Percentiles rank a stretch among this genome's conserved stretches.
Conservation (phyloP, 2,329 filamentous ascomycete genomes). For the Sporothrix luriei region DNA sequence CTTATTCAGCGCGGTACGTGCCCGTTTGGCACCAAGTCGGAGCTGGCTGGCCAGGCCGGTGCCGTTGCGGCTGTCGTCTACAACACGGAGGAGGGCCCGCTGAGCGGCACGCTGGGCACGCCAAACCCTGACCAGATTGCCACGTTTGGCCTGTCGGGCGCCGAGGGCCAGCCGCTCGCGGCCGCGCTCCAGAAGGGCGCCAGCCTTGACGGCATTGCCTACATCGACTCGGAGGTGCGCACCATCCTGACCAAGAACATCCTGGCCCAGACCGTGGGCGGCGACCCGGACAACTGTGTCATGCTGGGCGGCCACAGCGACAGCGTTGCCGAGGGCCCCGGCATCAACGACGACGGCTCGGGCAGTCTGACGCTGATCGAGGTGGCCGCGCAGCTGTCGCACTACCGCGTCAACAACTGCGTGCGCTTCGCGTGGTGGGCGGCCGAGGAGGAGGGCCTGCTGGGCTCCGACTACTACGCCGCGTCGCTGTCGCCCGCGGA, state of each 20-base stretch:
- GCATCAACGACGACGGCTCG: slow-evolving; percentile 78
- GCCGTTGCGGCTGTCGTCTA: slow-evolving; percentile 73
- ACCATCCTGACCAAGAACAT: slow-evolving; percentile 61
- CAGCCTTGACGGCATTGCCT: slow-evolving; percentile 57
- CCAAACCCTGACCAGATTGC: slow-evolving; percentile 64
- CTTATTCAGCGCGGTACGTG: slow-evolving; percentile 72
- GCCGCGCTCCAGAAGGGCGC: slow-evolving; percentile 56
- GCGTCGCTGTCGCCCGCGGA: slow-evolving; percentile 57
- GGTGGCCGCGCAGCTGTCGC: slow-evolving; percentile 60
- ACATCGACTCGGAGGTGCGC: slow-evolving; percentile 61
- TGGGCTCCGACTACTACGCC: slow-evolving; percentile 66
- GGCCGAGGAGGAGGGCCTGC: slow-evolving; percentile 66
- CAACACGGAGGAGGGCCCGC: slow-evolving; percentile 65
- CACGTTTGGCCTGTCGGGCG: slow-evolving; percentile 66
- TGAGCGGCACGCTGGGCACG: slow-evolving; percentile 69
- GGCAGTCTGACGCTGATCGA: slow-evolving; percentile 66
- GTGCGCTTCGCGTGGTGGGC: slow-evolving; percentile 71
- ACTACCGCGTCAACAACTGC: slow-evolving; percentile 64
- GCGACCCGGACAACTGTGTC: slow-evolving; percentile 65
- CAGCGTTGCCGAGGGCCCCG: slow-evolving; percentile 64
- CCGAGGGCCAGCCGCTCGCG: slow-evolving; percentile 60
- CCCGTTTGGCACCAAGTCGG: slow-evolving; percentile 71
- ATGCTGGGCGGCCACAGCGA: slow-evolving; percentile 68
- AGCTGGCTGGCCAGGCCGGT: slow-evolving; percentile 67
- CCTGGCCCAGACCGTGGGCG: slow-evolving; percentile 62